Evolutionary conservation across 2,329 filamentous ascomycete species (phyloP).

Genomic region (Xylariales sp.): DNA sequence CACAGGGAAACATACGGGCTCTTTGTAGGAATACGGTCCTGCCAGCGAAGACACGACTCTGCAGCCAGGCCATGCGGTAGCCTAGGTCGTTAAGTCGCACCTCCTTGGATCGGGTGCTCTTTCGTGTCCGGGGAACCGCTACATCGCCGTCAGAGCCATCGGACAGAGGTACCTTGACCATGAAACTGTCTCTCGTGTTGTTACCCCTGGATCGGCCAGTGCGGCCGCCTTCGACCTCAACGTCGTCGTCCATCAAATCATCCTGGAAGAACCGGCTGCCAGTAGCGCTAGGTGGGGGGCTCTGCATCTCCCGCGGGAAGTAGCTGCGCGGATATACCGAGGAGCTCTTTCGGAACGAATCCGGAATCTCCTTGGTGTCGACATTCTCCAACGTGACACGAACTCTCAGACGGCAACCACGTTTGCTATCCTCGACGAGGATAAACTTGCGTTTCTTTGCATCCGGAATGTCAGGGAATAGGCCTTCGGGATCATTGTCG

Average conservation of each 20-base stretch:
- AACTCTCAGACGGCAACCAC: constrained; percentile 77
- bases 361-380: constrained; percentile 92
- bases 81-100: constrained; percentile 90
- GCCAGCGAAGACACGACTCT: constrained; percentile 85
- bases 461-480: constrained; percentile 86
- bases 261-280: constrained; percentile 72
- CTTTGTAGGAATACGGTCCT: constrained; percentile 85
- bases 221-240: constrained; percentile 48
- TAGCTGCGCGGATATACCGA: constrained; percentile 89
- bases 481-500: constrained; percentile 58
- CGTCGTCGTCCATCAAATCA: constrained; percentile 52
- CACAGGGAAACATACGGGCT: constrained; percentile 65
- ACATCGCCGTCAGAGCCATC: constrained; percentile 73
- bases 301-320: constrained; percentile 91
- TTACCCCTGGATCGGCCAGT: constrained; percentile 29
- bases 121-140: constrained; percentile 69
- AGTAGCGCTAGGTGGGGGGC: constrained; percentile 70
- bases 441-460: constrained; percentile 95
- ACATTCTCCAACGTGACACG: constrained; percentile 91
- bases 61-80: constrained; percentile 94
- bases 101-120: constrained; percentile 69
- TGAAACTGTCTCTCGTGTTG: constrained; percentile 28
- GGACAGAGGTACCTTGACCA: constrained; percentile 59
- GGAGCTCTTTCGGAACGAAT: constrained; percentile 86
- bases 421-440: constrained; percentile 83